Evolutionary conservation across 2,329 filamentous ascomycete species (phyloP).

Genomic region (Colletotrichum viniferum): DNA sequence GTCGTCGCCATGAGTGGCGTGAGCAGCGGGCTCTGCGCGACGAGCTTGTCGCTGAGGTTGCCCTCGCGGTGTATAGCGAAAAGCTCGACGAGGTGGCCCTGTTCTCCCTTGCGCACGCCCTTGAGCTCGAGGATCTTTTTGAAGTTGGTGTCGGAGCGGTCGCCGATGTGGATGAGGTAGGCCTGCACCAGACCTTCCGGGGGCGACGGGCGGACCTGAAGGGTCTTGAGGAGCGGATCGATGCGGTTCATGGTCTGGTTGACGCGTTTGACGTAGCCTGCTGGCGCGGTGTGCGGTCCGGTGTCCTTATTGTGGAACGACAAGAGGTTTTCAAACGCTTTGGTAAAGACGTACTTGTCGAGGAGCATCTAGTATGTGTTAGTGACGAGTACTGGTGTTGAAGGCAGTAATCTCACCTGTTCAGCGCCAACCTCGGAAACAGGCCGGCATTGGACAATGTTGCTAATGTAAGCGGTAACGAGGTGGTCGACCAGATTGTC

Average conservation of each 20-base stretch:
- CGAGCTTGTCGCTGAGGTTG: constrained; percentile 71
- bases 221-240: constrained; percentile 91
- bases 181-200: constrained; percentile 95
- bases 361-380: constrained; percentile 76
- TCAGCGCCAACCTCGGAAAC: constrained; percentile 94
- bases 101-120: constrained; percentile 84
- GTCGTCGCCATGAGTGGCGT: constrained; percentile 64
- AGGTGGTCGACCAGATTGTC: constrained; percentile 94
- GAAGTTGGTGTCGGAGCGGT: constrained; percentile 94
- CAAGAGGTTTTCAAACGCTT: constrained; percentile 75
- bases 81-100: constrained; percentile 82
- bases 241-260: constrained; percentile 84
- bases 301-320: constrained; percentile 59
- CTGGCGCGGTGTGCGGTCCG: constrained; percentile 44
- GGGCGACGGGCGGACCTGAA: constrained; percentile 90
- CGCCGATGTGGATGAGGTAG: constrained; percentile 95
- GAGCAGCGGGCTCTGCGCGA: constrained; percentile 72
- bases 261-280: constrained; percentile 83
- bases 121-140: constrained; percentile 95
- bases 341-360: constrained; percentile 89
- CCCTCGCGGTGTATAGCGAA: constrained; percentile 83
- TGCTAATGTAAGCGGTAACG: constrained; percentile 78
- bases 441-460: constrained; percentile 86
- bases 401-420: constrained; percentile 58
- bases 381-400: constrained; percentile 17